Evolutionary conservation across 2,329 filamentous ascomycete genomes (phyloP).

Genomic region (Penicillium sp.): DNA sequence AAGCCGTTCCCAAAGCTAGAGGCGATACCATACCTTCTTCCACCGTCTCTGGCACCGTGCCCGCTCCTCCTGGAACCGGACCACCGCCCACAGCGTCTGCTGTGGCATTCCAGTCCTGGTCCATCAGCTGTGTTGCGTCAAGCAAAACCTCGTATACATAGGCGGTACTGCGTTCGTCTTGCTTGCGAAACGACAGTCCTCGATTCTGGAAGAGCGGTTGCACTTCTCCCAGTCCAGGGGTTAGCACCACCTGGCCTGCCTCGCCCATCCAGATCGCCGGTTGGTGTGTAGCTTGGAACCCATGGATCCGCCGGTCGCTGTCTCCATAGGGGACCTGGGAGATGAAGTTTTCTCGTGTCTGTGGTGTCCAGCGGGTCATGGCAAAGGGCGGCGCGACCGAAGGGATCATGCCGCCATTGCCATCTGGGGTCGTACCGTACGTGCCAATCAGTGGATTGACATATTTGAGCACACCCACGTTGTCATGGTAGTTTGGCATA

Average conservation of each 20-base stretch:
- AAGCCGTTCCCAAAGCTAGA: neutral
- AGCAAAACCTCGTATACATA: conserved; percentile 52
- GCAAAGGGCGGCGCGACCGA: conserved; percentile 36
- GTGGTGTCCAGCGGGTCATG: conserved; percentile 57
- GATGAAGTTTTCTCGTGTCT: conserved; percentile 54
- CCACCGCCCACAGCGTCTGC: conserved; percentile 32
- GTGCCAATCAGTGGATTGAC: conserved; percentile 28
- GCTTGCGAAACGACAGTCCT: conserved; percentile 46
- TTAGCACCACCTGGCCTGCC: conserved; percentile 49
- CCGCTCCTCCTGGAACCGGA: conserved; percentile 47
- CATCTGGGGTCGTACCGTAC: conserved; percentile 21
- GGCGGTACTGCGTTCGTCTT: conserved; percentile 47
- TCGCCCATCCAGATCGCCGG: conserved; percentile 59
- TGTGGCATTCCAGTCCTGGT: conserved; percentile 42
- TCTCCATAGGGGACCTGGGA: conserved; percentile 53
- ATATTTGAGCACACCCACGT: conserved; percentile 18
- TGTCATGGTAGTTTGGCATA: conserved; percentile 9
- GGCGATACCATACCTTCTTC: conserved; percentile 21
- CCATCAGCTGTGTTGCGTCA: conserved; percentile 39
- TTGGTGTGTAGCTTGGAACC: conserved; percentile 55
- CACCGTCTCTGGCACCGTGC: conserved; percentile 39
- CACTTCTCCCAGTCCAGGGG: conserved; percentile 40
- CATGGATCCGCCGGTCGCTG: conserved; percentile 48
- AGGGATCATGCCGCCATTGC: conserved; percentile 30
- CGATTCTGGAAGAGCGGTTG: conserved; percentile 45